Conservation (phyloP, 2,329 filamentous ascomycete genomes). For the Meredithiella fracta region DNA sequence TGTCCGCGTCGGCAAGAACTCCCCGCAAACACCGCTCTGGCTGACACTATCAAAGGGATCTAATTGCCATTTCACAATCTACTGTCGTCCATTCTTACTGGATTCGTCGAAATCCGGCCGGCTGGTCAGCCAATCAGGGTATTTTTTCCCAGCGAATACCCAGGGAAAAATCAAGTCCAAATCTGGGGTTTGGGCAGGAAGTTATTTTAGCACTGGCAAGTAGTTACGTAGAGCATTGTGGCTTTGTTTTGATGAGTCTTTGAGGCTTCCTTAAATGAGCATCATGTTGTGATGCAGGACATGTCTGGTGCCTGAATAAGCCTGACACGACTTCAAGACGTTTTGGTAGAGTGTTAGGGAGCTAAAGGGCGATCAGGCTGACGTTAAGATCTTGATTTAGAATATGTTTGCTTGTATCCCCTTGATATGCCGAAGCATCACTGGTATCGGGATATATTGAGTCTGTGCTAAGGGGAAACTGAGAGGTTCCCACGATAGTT, state of each 20-base stretch:
- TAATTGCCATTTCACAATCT: background rate
- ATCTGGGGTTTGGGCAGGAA: background rate
- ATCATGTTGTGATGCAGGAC: background rate
- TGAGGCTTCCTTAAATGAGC: background rate
- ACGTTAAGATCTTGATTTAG: background rate
- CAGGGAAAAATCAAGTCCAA: background rate
- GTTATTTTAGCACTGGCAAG: background rate
- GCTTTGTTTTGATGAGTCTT: background rate
- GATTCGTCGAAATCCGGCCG: background rate
- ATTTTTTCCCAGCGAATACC: background rate
- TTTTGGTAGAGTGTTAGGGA: no score
- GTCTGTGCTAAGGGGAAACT: background rate
- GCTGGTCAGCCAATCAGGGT: background rate
- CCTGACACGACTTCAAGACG: no score
- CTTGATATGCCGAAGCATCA: background rate
- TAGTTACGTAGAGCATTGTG: conserved; percentile 1
- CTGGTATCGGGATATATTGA: background rate
- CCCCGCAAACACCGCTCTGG: background rate
- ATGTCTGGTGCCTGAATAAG: background rate
- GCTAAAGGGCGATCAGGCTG: background rate
- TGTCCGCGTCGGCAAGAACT: no score
- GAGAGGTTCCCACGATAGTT: background rate
- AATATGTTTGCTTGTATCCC: background rate
- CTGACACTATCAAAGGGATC: background rate
- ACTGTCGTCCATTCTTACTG: background rate